These are phyloP conservation scores for Ogataea allantospora DNA, from an alignment of 805 yeast species.

Conservation along the genomic window DNA sequence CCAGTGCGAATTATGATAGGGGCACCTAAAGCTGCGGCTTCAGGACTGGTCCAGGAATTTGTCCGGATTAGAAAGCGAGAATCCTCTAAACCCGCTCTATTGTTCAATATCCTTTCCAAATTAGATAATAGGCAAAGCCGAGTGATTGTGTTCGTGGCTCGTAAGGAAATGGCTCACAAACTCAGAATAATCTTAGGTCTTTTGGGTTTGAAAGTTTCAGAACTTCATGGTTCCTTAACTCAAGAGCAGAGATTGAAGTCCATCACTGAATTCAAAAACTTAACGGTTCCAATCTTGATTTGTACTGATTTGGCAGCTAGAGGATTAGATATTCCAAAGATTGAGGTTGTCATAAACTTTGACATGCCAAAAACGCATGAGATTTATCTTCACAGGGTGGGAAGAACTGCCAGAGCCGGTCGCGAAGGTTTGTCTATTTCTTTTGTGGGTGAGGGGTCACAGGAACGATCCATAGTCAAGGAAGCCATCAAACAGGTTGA, in stretches of 20 bases:
- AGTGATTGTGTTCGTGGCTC: constrained; percentile 85
- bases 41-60: constrained; percentile 89
- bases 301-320: constrained; percentile 99
- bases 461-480: constrained; percentile 87
- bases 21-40: constrained; percentile 93
- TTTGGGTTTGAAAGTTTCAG: constrained; percentile 73
- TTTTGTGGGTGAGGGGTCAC: constrained; percentile 88
- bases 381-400: constrained; percentile 93
- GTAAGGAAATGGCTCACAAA: constrained; percentile 88
- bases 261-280: constrained; percentile 76
- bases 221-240: constrained; percentile 77
- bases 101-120: constrained; percentile 67
- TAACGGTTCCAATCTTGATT: constrained; percentile 80
- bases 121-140: constrained; percentile 66
- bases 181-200: constrained; percentile 74
- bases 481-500: constrained; percentile 75
- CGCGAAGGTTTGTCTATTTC: constrained; percentile 92
- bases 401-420: constrained; percentile 99
- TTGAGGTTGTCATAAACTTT: constrained; percentile 89
- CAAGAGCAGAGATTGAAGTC: constrained; percentile 92
- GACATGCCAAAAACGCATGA: constrained; percentile 96
- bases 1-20: constrained; percentile 96
- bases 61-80: constrained; percentile 93
- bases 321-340: constrained; percentile 98
- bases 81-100: constrained; percentile 74